Percentiles rank a stretch among this genome's conserved stretches.
phyloP scores from a whole-genome alignment of 257 asterid genomes.

The Echium plantagineum region DNA sequence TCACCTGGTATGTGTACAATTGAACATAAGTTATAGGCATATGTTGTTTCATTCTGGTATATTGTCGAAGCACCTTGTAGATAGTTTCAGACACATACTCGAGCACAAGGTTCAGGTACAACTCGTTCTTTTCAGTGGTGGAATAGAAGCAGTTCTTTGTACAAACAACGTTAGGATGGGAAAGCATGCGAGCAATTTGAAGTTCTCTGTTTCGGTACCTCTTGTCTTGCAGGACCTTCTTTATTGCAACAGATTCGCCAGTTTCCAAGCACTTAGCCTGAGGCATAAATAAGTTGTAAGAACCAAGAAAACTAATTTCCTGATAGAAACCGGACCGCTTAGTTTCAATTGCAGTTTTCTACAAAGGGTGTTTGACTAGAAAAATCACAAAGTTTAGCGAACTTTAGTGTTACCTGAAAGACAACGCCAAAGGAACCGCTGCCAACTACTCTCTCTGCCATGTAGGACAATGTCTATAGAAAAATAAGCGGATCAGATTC shows the following conservation, averaged over 20 bases:
- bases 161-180: conserved; percentile 59
- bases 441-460: conserved; percentile 45
- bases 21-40: conserved; percentile 68
- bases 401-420: conserved; percentile 47
- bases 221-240: conserved; percentile 87
- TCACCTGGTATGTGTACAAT: conserved; percentile 79
- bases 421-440: conserved; percentile 54
- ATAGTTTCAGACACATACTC: conserved; percentile 83
- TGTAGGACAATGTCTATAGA: conserved; percentile 58
- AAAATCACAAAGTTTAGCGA: background rate
- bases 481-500: background rate
- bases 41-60: conserved; percentile 54
- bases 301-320: background rate
- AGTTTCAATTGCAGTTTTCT: no score
- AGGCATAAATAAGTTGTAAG: background rate
- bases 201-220: conserved; percentile 89
- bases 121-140: conserved; percentile 71
- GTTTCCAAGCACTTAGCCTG: conserved; percentile 87
- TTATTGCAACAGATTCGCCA: conserved; percentile 70
- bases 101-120: conserved; percentile 74
- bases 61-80: conserved; percentile 71
- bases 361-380: no score
- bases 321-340: no score
- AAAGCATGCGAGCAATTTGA: conserved; percentile 59
- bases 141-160: conserved; percentile 75